phyloP scores from a whole-genome alignment of 352 stramenopile species.

The Phytophthora europaea region DNA sequence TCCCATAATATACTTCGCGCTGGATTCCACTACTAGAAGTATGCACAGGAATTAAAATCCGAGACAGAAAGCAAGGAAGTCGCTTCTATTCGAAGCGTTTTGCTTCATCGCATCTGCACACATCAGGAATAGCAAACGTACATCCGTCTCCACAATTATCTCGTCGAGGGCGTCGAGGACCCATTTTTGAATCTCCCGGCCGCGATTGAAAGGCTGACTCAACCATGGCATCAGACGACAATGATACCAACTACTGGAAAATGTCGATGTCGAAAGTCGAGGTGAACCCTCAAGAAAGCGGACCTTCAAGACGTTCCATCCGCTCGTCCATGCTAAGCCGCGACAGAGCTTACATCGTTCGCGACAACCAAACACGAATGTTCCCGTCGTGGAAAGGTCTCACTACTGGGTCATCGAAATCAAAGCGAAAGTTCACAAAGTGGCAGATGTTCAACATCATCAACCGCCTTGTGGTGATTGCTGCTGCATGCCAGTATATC shows the following conservation, averaged over 20 bases:
- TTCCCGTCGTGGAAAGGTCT: neutral
- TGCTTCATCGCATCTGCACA: neutral
- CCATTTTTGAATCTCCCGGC: neutral
- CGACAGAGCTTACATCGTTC: slow-evolving; percentile 18
- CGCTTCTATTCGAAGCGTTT: neutral
- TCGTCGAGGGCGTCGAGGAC: slow-evolving; percentile 44
- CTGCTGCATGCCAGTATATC: slow-evolving; percentile 38
- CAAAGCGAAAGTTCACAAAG: slow-evolving; percentile 27
- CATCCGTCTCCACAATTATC: neutral
- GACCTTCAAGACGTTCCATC: slow-evolving; percentile 87
- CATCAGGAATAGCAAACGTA: neutral
- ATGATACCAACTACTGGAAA: neutral
- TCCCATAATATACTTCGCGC: no score
- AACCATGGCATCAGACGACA: neutral
- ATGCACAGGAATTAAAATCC: no score
- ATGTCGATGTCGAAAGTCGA: slow-evolving; percentile 34
- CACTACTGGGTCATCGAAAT: neutral
- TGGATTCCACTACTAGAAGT: no score
- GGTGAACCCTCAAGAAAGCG: slow-evolving; percentile 48
- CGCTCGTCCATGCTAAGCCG: slow-evolving; percentile 17
- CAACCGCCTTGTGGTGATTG: slow-evolving; percentile 28
- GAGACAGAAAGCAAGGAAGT: neutral
- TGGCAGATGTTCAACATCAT: slow-evolving; percentile 37
- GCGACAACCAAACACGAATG: neutral
- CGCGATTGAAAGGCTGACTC: neutral